phyloP scores from a whole-genome alignment of 352 stramenopile genomes.

The Globisporangium iwayamae region DNA sequence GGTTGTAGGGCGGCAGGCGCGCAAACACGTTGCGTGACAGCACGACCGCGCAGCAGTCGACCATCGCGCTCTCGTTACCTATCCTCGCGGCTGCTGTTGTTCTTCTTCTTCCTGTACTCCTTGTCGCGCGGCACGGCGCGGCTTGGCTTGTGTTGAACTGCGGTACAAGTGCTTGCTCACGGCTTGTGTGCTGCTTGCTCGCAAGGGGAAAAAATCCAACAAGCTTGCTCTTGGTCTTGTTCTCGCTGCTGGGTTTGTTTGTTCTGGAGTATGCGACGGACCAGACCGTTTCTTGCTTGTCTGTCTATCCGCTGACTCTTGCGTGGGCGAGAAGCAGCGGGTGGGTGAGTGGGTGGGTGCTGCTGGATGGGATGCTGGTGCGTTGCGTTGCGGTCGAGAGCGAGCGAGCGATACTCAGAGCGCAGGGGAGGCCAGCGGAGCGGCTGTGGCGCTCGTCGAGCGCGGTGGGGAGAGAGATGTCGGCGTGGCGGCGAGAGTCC shows the following conservation, averaged over 20 bases:
- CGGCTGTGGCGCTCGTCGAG: not conserved
- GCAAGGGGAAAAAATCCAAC: slow-evolving; percentile 1
- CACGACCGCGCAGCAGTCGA: slow-evolving; percentile 43
- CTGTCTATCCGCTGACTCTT: not conserved
- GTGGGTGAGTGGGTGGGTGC: not conserved
- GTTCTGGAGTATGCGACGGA: slow-evolving; percentile 8
- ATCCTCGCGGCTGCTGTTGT: not conserved
- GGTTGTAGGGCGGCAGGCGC: slow-evolving; percentile 83
- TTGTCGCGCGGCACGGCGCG: not conserved
- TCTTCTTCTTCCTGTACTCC: no score
- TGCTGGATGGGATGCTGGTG: not conserved
- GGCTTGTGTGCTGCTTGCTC: not conserved
- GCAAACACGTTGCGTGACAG: slow-evolving; percentile 73
- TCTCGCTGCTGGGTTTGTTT: slow-evolving; percentile 4
- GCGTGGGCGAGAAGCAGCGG: not conserved
- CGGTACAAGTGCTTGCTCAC: not conserved
- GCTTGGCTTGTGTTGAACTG: not conserved
- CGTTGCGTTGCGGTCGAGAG: not conserved
- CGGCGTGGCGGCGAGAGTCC: slow-evolving; percentile 7
- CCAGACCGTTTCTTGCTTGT: slow-evolving; percentile 7
- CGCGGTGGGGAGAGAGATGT: slow-evolving; percentile 4
- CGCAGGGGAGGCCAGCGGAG: not conserved
- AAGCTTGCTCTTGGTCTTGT: not conserved
- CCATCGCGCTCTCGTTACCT: slow-evolving; percentile 16
- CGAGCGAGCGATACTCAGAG: not conserved